Evolutionary conservation across 768 basidiomycete species (phyloP).

Genomic region (Macrolepiota albuminosa): DNA sequence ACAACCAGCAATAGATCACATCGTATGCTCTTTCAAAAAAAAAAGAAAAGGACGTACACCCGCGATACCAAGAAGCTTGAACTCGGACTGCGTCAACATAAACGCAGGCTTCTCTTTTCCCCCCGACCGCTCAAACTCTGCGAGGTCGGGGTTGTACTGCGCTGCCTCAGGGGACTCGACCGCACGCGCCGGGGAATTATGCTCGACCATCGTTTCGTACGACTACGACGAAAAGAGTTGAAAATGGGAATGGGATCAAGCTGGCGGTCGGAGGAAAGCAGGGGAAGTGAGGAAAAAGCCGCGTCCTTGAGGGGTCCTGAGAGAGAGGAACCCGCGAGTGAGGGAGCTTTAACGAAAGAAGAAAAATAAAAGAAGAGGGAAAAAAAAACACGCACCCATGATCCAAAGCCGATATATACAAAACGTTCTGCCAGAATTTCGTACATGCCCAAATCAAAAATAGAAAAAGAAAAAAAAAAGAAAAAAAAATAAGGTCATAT

Average conservation of each 20-base stretch:
- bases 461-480: not conserved
- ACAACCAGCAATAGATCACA: not conserved
- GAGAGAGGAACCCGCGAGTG: not conserved
- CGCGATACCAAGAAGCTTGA: conserved; percentile 58
- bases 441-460: not conserved
- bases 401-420: not conserved
- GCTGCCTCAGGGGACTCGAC: not conserved
- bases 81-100: conserved; percentile 35
- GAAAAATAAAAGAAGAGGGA: not conserved
- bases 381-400: not conserved
- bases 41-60: conserved; percentile 31
- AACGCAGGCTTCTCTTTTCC: conserved; percentile 20
- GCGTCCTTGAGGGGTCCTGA: not conserved
- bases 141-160: conserved; percentile 14
- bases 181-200: not conserved
- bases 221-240: not conserved
- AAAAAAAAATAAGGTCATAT: not conserved
- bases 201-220: not conserved
- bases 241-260: not conserved
- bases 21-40: not conserved
- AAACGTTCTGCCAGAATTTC: not conserved
- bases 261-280: no score
- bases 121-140: conserved; percentile 23
- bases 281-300: not conserved
- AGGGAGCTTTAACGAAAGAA: not conserved